Evolutionary conservation across 2,329 filamentous ascomycete genomes (phyloP).

Genomic region (Ophiostoma ulmi): DNA sequence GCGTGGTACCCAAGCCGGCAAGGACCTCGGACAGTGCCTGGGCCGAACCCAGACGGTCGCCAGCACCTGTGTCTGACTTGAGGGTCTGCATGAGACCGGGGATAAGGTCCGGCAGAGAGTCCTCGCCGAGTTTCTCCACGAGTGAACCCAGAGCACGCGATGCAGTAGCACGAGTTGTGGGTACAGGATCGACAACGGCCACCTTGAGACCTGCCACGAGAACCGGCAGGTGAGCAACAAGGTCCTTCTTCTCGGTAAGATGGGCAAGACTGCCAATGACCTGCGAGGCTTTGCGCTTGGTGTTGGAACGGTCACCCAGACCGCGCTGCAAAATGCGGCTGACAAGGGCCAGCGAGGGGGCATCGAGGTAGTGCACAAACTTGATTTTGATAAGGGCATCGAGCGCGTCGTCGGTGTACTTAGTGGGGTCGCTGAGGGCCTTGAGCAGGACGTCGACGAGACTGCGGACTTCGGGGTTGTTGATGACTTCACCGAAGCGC

Average conservation of each 20-base stretch:
- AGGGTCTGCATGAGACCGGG: conserved; percentile 96
- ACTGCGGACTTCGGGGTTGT: conserved; percentile 92
- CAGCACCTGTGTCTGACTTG: conserved; percentile 93
- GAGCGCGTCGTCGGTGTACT: conserved; percentile 90
- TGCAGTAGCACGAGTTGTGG: conserved; percentile 89
- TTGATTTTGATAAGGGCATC: conserved; percentile 96
- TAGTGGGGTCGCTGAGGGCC: conserved; percentile 93
- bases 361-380: conserved; percentile 97
- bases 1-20: conserved; percentile 84
- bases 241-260: conserved; percentile 91
- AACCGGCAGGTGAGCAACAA: conserved; percentile 84
- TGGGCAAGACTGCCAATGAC: conserved; percentile 98
- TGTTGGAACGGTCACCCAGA: conserved; percentile 82
- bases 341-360: conserved; percentile 88
- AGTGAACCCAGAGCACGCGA: conserved; percentile 93
- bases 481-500: conserved; percentile 97
- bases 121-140: conserved; percentile 97
- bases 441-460: conserved; percentile 89
- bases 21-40: conserved; percentile 96
- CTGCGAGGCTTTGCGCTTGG: conserved; percentile 92
- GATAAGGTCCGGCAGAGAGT: conserved; percentile 93
- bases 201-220: conserved; percentile 83
- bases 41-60: conserved; percentile 90
- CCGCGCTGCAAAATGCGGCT: conserved; percentile 94
- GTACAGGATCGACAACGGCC: conserved; percentile 91